Evolutionary conservation across 352 stramenopile genomes (phyloP).

Genomic region (Halophytophthora polymorphica): DNA sequence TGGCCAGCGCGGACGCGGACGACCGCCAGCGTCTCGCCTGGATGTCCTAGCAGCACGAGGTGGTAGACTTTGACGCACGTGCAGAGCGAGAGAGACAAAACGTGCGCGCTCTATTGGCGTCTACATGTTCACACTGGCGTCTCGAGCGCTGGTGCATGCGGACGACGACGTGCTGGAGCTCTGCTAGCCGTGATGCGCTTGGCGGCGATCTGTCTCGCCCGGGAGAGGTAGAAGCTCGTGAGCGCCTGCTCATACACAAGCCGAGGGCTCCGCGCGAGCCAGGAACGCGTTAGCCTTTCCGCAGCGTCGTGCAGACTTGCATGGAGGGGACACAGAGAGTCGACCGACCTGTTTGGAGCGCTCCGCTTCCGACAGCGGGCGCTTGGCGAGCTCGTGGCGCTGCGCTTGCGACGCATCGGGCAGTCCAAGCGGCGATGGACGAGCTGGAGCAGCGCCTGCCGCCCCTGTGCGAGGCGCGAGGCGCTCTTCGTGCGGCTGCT

Average conservation of each 20-base stretch:
- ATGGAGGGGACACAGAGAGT: background rate
- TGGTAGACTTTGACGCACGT: background rate
- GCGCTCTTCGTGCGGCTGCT: background rate
- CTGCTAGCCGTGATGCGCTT: slow-evolving; percentile 23
- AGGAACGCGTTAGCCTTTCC: background rate
- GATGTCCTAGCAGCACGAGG: slow-evolving; percentile 19
- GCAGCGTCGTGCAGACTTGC: too few species aligned
- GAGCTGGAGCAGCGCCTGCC: background rate
- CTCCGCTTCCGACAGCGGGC: background rate
- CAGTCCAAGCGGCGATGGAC: too few species aligned
- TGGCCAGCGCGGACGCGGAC: slow-evolving; percentile 13
- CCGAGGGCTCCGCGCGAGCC: background rate
- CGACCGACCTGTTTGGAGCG: slow-evolving; percentile 2
- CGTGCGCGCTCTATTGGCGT: background rate
- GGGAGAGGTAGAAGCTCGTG: slow-evolving; percentile 49
- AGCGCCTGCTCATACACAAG: slow-evolving; percentile 23
- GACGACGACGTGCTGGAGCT: background rate
- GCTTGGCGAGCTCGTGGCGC: background rate
- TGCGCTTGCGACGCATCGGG: too few species aligned
- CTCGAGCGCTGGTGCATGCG: too few species aligned
- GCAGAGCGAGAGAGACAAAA: slow-evolving; percentile 1
- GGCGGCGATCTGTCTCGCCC: slow-evolving; percentile 48
- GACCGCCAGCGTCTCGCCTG: slow-evolving; percentile 47
- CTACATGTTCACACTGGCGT: slow-evolving; percentile 10
- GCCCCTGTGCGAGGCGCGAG: background rate